Evolutionary conservation across 2,329 filamentous ascomycete genomes (phyloP), one percentile per base, ranked within the genome.

Genomic region (Aspergillus fructus): DNA sequence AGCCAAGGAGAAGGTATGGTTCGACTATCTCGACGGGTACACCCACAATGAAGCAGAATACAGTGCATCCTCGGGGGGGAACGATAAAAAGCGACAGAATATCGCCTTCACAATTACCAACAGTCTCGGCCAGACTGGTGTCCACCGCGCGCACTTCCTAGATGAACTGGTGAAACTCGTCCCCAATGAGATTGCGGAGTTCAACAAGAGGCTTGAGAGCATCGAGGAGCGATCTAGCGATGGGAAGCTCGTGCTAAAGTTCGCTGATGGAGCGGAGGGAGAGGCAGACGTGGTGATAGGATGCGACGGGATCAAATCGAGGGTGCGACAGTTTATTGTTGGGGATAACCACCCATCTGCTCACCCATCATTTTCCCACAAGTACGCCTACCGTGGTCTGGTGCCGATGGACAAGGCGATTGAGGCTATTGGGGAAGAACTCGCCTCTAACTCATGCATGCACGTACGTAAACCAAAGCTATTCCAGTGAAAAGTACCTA

Each of bases 241-340:
- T 19, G 68, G 55, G 62, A 70, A 63, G 53, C 79, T 63, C 3
- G 61, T 68, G 4, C 64, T 81, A 37, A 66, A 65, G 19, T 82
- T 82, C 51, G 63, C 70, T 15, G 79, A 82, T 59, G 79, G 78
- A 0, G 70, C 69, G 6, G 68, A 68, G 2, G 74, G 73, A 2
- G 68, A 76, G 45, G 74, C 78, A 13, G 75, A 76, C 60, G 70
- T 74, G 49, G 74, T 80, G 0, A 72, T 81, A 50, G 78, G 79
- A 3, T 78, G 76, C 53, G 80, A 82, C 61, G 80, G 80, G 2
- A 77, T 82, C 61, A 79, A 79, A 65, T 81, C 79, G 5, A 72
- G 74, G 33, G 76, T 80, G 4, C 72, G 82, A 24, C 60, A 74
- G 37, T 59, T 78, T 5, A 67, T 84, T 2, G 68, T 83, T 0